Evolutionary conservation across 495 filamentous ascomycete genomes (phyloP).

Genomic region (Emericellopsis terricola): DNA sequence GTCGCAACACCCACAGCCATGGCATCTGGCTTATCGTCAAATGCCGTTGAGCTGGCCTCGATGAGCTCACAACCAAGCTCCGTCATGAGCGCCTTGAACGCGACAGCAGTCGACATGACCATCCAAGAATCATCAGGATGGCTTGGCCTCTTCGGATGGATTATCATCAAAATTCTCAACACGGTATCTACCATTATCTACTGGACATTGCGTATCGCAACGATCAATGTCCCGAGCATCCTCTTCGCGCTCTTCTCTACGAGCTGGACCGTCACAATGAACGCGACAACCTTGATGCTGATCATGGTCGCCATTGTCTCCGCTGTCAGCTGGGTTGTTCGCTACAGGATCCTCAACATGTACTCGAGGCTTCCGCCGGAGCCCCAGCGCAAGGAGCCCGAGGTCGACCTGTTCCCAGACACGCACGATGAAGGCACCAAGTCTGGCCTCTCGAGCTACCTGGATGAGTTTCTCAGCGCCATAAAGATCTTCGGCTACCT

Average conservation of each 20-base stretch:
- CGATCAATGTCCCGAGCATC: conserved; percentile 75
- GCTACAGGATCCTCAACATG: conserved; percentile 89
- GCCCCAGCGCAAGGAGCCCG: conserved; percentile 87
- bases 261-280: conserved; percentile 92
- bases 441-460: conserved; percentile 78
- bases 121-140: conserved; percentile 22
- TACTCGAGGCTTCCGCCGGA: conserved; percentile 85
- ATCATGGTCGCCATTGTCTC: conserved; percentile 61
- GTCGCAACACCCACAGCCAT: too few relatives aligned
- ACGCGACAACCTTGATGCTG: conserved; percentile 82
- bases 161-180: conserved; percentile 36
- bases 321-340: conserved; percentile 75
- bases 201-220: conserved; percentile 68
- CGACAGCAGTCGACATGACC: conserved; percentile 11
- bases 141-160: conserved; percentile 25
- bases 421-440: conserved; percentile 80
- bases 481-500: conserved; percentile 98
- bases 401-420: conserved; percentile 88
- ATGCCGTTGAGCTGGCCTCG: neutral
- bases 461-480: conserved; percentile 96
- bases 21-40: conserved; percentile 3
- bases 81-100: neutral
- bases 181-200: conserved; percentile 61
- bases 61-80: too few relatives aligned
- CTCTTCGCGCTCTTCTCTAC: conserved; percentile 92